Evolutionary conservation across 2,329 filamentous ascomycete genomes (phyloP).

Genomic region (Dendryphion nanum): DNA sequence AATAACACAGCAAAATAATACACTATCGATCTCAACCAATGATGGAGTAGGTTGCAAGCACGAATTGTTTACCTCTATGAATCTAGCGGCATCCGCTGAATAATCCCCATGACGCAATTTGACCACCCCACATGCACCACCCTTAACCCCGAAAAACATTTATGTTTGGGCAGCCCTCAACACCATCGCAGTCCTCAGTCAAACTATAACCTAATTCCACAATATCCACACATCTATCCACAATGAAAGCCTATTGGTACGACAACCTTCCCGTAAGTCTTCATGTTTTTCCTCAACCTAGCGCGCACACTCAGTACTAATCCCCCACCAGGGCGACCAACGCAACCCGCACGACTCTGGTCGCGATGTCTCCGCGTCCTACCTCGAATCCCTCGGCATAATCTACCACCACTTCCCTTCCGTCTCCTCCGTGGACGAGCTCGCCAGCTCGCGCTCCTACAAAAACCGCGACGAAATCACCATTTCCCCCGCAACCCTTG

Average conservation of each 20-base stretch:
- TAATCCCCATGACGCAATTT: constrained; percentile 30
- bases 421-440: constrained; percentile 60
- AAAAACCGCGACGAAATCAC: constrained; percentile 93
- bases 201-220: too few species aligned
- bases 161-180: too few species aligned
- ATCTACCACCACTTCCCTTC: constrained; percentile 48
- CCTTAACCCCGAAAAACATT: too few species aligned
- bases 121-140: constrained; percentile 23
- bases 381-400: constrained; percentile 75
- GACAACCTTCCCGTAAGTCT: constrained; percentile 60
- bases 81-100: too few species aligned
- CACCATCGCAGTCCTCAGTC: too few species aligned
- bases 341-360: constrained; percentile 87
- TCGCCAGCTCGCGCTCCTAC: constrained; percentile 54
- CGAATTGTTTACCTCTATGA: too few species aligned
- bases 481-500: constrained; percentile 83
- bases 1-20: too few species aligned
- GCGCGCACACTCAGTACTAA: constrained; percentile 12
- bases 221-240: too few species aligned
- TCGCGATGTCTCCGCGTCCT: constrained; percentile 60
- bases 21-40: too few species aligned
- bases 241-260: constrained; percentile 70
- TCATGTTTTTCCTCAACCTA: neutral
- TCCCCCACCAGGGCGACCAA: constrained; percentile 74
- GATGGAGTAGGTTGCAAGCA: too few species aligned